Conservation (phyloP, 78 protist species). For the Dictyostelium firmibasis region DNA sequence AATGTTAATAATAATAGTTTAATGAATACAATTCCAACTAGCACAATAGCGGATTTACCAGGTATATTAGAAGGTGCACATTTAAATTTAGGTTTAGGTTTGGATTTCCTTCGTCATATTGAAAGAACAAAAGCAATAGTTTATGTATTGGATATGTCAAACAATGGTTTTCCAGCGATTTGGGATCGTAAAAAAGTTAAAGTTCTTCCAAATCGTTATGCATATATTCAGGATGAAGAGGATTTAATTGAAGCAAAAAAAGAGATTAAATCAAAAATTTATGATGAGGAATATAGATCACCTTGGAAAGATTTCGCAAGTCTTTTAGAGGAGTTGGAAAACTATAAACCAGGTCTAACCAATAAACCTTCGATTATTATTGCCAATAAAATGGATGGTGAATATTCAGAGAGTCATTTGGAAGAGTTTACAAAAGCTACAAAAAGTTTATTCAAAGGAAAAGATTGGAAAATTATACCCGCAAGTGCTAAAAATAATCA, state of each 20-base stretch:
- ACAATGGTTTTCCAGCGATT: constrained; percentile 22
- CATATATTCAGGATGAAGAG: background rate
- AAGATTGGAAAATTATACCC: constrained; percentile 9
- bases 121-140: constrained; percentile 80
- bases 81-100: constrained; percentile 84
- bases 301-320: constrained; percentile 66
- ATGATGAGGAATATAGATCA: background rate
- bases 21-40: background rate
- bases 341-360: constrained; percentile 37
- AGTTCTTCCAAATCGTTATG: constrained; percentile 4
- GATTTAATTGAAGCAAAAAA: background rate
- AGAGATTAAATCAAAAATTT: background rate
- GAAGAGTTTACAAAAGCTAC: constrained; percentile 45
- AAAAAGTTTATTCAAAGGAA: background rate
- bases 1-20: background rate
- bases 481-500: background rate
- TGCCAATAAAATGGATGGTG: constrained; percentile 80
- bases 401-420: constrained; percentile 32
- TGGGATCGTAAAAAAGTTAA: constrained; percentile 26
- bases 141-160: constrained; percentile 78
- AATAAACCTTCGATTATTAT: constrained; percentile 58
- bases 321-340: constrained; percentile 59
- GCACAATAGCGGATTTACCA: constrained; percentile 87
- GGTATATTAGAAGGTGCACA: constrained; percentile 90
- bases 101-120: constrained; percentile 82